These are phyloP conservation scores for Mucor saturninus DNA, from an alignment of 371 early-diverging fungal genomes.

Conservation along the genomic window DNA sequence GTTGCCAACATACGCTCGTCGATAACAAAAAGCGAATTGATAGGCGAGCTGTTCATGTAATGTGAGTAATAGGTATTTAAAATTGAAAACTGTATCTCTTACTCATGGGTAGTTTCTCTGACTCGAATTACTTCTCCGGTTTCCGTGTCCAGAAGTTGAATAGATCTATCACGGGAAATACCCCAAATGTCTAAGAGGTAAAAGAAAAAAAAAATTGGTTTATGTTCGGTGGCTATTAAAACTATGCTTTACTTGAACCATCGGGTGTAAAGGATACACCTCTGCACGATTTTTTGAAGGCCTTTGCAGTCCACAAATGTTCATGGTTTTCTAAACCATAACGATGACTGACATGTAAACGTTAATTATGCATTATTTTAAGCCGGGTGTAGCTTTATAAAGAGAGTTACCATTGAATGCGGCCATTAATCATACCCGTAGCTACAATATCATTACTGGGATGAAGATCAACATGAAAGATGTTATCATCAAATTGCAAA, in stretches of 20 bases:
- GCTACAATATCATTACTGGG: conserved; percentile 71
- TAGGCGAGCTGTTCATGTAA: conserved; percentile 58
- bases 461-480: conserved; percentile 80
- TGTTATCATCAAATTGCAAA: conserved; percentile 47
- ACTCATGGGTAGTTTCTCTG: conserved; percentile 79
- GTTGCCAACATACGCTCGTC: conserved; percentile 80
- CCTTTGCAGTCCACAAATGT: conserved; percentile 61
- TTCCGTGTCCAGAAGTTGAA: conserved; percentile 72
- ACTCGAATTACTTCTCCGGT: conserved; percentile 66
- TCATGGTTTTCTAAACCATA: conserved; percentile 59
- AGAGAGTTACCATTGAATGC: conserved; percentile 66
- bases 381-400: no score
- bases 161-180: conserved; percentile 81
- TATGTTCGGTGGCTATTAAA: conserved; percentile 2
- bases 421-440: conserved; percentile 80
- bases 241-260: conserved; percentile 60
- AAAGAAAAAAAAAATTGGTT: neutral
- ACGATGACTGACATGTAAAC: conserved; percentile 36
- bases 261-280: conserved; percentile 77
- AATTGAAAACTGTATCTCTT: conserved; percentile 19
- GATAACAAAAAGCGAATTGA: conserved; percentile 73
- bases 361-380: no score
- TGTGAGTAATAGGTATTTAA: neutral
- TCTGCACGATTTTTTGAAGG: conserved; percentile 84
- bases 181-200: conserved; percentile 57